Conservation (phyloP, 148 eudicot genomes). For the Nyssa sinensis region DNA sequence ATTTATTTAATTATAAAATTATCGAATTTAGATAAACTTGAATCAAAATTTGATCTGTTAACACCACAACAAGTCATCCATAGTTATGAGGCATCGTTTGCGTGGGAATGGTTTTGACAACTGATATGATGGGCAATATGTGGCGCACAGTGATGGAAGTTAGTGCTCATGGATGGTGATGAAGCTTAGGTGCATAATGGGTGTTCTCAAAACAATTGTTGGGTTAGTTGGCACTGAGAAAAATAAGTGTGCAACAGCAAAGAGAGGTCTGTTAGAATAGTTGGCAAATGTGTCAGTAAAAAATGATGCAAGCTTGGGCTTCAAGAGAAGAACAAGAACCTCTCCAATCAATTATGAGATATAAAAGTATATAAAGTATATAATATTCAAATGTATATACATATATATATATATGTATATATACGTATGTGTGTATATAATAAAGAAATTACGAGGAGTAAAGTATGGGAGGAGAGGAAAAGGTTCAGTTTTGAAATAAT, state of each 20-base stretch:
- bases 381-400: neutral
- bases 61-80: no score
- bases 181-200: conserved; percentile 28
- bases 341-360: conserved; percentile 28
- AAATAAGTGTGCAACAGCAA: conserved; percentile 70
- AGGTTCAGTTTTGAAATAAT: conserved; percentile 38
- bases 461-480: conserved; percentile 22
- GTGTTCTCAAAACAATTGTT: conserved; percentile 35
- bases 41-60: no score
- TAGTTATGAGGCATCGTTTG: no score
- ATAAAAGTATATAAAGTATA: conserved; percentile 8
- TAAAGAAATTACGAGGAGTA: conserved; percentile 16
- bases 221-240: conserved; percentile 56
- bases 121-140: neutral
- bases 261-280: conserved; percentile 45
- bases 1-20: no score
- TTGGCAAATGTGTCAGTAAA: conserved; percentile 70
- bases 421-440: neutral
- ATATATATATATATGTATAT: neutral
- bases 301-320: conserved; percentile 41
- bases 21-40: no score
- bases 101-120: no score
- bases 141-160: neutral
- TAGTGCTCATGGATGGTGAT: conserved; percentile 23
- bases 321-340: conserved; percentile 63